Percentiles rank a stretch among this genome's conserved stretches.
phyloP scores from a whole-genome alignment of 1,284 basidiomycete genomes.

The Austropuccinia psidii region DNA sequence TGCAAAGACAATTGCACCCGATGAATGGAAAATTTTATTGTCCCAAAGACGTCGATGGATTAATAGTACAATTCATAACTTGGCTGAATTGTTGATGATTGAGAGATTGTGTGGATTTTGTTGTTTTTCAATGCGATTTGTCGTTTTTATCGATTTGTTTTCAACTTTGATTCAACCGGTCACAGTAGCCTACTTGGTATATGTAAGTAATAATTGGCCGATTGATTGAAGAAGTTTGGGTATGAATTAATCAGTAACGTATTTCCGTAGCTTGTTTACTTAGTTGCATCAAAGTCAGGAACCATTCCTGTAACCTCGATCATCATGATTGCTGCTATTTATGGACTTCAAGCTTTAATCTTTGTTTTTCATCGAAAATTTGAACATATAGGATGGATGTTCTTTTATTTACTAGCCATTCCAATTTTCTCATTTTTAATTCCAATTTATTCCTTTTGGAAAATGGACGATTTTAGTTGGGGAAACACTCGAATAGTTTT shows the following conservation, averaged over 20 bases:
- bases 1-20: slow-evolving; percentile 82
- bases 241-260: not conserved
- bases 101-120: slow-evolving; percentile 43
- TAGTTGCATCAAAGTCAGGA: slow-evolving; percentile 42
- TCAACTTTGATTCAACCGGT: slow-evolving; percentile 76
- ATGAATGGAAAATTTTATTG: slow-evolving; percentile 87
- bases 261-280: slow-evolving; percentile 28
- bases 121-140: slow-evolving; percentile 96
- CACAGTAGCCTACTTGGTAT: slow-evolving; percentile 65
- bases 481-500: slow-evolving; percentile 87
- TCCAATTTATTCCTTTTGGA: slow-evolving; percentile 96
- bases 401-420: slow-evolving; percentile 87
- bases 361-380: slow-evolving; percentile 48
- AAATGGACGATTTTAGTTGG: slow-evolving; percentile 66
- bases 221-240: not conserved
- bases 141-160: slow-evolving; percentile 86
- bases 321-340: slow-evolving; percentile 85
- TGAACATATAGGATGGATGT: slow-evolving; percentile 68
- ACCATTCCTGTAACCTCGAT: slow-evolving; percentile 57
- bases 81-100: slow-evolving; percentile 71
- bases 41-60: slow-evolving; percentile 99
- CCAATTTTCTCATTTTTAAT: slow-evolving; percentile 86
- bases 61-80: slow-evolving; percentile 96
- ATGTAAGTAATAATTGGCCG: slow-evolving; percentile 57
- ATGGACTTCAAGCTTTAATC: slow-evolving; percentile 56